Conservation (phyloP, 352 stramenopile genomes). For the Phytophthora ohioensis region DNA sequence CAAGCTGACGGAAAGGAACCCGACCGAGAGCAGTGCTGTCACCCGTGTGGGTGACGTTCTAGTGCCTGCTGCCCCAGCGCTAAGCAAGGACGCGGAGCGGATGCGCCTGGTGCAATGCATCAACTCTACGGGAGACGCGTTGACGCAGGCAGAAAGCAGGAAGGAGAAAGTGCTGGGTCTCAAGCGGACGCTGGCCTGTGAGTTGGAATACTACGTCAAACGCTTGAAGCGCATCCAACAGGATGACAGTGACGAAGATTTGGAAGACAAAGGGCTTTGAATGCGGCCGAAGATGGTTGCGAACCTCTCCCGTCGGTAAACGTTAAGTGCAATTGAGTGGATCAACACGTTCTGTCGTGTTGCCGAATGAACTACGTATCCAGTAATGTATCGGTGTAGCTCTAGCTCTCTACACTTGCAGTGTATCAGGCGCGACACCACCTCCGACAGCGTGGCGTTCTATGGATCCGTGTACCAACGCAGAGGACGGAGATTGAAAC, state of each 20-base stretch:
- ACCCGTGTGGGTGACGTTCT: background rate
- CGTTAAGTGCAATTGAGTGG: too few species aligned
- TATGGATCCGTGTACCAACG: too few species aligned
- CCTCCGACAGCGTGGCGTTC: too few species aligned
- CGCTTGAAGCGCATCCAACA: constrained; percentile 20
- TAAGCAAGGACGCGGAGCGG: constrained; percentile 8
- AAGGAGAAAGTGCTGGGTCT: constrained; percentile 13
- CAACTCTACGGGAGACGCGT: constrained; percentile 1
- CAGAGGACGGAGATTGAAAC: too few species aligned
- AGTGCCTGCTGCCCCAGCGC: background rate
- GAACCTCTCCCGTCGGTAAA: too few species aligned
- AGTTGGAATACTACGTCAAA: constrained; percentile 22
- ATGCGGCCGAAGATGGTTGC: too few species aligned
- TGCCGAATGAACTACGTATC: too few species aligned
- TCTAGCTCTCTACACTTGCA: too few species aligned
- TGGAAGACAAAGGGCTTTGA: background rate
- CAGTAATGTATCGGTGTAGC: too few species aligned
- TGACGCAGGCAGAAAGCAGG: constrained; percentile 12
- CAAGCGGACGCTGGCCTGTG: constrained; percentile 14
- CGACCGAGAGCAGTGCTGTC: background rate
- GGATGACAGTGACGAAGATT: constrained; percentile 4
- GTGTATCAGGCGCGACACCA: background rate
- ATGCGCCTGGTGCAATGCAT: constrained; percentile 19
- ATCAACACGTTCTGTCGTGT: too few species aligned
- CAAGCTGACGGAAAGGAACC: background rate